These are phyloP conservation scores for Stephania yunnanensis DNA, from an alignment of 164 flowering plant genomes.

Conservation along the genomic window DNA sequence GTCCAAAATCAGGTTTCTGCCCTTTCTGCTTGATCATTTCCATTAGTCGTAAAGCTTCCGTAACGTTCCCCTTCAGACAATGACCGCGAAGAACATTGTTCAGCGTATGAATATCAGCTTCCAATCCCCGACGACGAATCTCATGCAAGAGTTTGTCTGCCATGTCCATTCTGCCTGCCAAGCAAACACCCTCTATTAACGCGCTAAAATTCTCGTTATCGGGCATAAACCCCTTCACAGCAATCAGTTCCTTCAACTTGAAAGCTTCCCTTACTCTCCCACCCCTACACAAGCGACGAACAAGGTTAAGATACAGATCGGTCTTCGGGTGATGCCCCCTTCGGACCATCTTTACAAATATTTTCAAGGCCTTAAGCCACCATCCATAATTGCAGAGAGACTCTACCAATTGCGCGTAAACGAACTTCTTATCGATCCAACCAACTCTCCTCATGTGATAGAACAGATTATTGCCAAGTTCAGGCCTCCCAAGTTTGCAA, in stretches of 20 bases:
- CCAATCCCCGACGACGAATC: constrained; percentile 6
- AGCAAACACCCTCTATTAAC: constrained; percentile 17
- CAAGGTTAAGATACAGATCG: constrained; percentile 10
- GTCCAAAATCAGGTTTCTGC: constrained; percentile 11
- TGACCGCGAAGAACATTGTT: constrained; percentile 14
- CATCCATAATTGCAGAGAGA: constrained; percentile 21
- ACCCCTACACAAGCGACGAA: constrained; percentile 16
- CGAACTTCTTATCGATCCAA: constrained; percentile 22
- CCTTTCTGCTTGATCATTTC: constrained; percentile 13
- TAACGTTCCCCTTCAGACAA: constrained; percentile 6
- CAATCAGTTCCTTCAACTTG: constrained; percentile 13
- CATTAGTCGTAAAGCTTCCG: constrained; percentile 7
- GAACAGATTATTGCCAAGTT: constrained; percentile 18
- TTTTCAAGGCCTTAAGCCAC: constrained; percentile 23
- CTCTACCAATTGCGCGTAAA: constrained; percentile 18
- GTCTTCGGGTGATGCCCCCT: constrained; percentile 16
- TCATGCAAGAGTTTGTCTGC: constrained; percentile 16
- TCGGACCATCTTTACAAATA: constrained; percentile 17
- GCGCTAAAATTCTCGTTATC: constrained; percentile 16
- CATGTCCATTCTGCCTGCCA: constrained; percentile 22
- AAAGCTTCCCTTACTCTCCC: constrained; percentile 17
- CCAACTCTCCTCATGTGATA: constrained; percentile 22
- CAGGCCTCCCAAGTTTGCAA: constrained; percentile 20
- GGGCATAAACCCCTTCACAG: constrained; percentile 11
- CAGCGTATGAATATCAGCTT: constrained; percentile 10